These are phyloP conservation scores for Paramyrothecium sp. DNA, from an alignment of 2,329 filamentous ascomycete genomes.

Conservation along the genomic window DNA sequence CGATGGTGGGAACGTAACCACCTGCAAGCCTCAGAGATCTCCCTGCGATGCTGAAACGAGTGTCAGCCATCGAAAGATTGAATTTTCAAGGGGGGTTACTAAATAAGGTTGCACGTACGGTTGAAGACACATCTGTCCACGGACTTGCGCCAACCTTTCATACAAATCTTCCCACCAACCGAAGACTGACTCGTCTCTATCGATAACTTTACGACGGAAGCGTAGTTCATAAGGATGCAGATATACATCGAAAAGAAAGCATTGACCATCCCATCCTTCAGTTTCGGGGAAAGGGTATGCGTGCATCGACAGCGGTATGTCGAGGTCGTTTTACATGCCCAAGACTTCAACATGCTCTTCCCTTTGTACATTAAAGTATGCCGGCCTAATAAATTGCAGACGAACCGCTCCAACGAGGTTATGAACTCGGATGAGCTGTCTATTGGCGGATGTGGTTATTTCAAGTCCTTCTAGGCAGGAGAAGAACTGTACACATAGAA, in stretches of 20 bases:
- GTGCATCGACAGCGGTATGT: slow-evolving; percentile 5
- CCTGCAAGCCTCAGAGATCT: slow-evolving; percentile 3
- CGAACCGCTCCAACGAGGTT: no score
- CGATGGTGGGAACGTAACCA: slow-evolving; percentile 1
- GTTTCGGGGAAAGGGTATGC: slow-evolving; percentile 5
- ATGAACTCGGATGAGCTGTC: slow-evolving; percentile 6
- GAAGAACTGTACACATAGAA: slow-evolving; percentile 4
- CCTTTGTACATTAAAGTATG: slow-evolving; percentile 3
- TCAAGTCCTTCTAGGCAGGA: no score
- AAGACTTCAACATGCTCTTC: slow-evolving; percentile 2
- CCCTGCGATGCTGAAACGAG: neutral
- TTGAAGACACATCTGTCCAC: no score
- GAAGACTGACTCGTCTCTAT: slow-evolving; percentile 1
- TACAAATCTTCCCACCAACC: slow-evolving; percentile 3
- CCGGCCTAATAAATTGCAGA: no score
- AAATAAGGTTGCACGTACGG: no score
- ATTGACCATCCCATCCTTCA: no score
- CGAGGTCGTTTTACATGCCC: slow-evolving; percentile 1
- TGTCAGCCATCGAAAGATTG: neutral
- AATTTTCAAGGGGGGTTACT: no score
- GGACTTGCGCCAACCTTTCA: no score
- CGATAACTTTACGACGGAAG: slow-evolving; percentile 3
- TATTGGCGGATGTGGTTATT: slow-evolving; percentile 4
- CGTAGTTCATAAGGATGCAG: slow-evolving; percentile 4
- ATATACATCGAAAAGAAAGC: neutral